Evolutionary conservation across 2,329 filamentous ascomycete genomes (phyloP).

Genomic region (Penicillium sp.): DNA sequence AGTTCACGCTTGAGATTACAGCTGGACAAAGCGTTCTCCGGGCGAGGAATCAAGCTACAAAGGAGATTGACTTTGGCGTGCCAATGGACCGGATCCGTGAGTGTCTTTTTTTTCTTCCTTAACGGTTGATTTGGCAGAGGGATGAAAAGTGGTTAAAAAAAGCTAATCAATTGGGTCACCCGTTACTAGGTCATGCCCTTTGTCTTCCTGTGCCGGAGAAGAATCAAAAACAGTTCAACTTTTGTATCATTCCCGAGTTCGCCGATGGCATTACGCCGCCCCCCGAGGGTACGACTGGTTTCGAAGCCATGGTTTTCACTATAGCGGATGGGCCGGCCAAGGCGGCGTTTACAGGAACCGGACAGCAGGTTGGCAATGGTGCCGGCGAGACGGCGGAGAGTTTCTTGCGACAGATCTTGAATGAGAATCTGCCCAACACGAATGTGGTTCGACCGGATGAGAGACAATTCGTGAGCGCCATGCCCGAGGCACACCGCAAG

Average conservation of each 20-base stretch:
- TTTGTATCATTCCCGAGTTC: slow-evolving; percentile 61
- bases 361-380: slow-evolving; percentile 49
- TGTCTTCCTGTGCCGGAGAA: slow-evolving; percentile 69
- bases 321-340: slow-evolving; percentile 59
- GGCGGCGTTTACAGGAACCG: slow-evolving; percentile 46
- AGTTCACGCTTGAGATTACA: slow-evolving; percentile 64
- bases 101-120: slow-evolving; percentile 17
- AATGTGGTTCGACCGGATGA: slow-evolving; percentile 59
- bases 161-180: slow-evolving; percentile 11
- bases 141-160: background rate
- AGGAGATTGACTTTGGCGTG: slow-evolving; percentile 59
- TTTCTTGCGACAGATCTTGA: slow-evolving; percentile 51
- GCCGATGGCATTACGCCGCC: slow-evolving; percentile 54
- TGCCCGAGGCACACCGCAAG: slow-evolving; percentile 64
- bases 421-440: slow-evolving; percentile 51
- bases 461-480: slow-evolving; percentile 63
- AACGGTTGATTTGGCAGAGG: background rate
- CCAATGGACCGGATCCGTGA: slow-evolving; percentile 54
- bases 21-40: slow-evolving; percentile 48
- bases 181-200: slow-evolving; percentile 56
- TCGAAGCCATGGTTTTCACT: slow-evolving; percentile 65
- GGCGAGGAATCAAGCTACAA: slow-evolving; percentile 55
- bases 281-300: slow-evolving; percentile 46
- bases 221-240: slow-evolving; percentile 65
- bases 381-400: slow-evolving; percentile 52